phyloP scores from a whole-genome alignment of 169 alveolate genomes.

The Plasmodium blacklocki region DNA sequence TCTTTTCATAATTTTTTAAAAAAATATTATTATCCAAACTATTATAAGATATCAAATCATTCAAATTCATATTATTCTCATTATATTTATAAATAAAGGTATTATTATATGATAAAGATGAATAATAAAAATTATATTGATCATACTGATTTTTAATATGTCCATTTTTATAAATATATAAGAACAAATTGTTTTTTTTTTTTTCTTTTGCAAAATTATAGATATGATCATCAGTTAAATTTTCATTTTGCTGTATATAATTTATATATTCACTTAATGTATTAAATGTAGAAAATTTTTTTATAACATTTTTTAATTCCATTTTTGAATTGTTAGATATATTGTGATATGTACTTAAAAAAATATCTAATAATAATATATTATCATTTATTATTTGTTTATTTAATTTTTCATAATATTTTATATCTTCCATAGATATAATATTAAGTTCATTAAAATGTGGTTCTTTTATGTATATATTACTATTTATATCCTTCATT shows the following conservation, averaged over 20 bases:
- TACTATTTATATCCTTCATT: background rate
- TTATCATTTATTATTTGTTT: conserved; percentile 11
- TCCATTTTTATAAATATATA: background rate
- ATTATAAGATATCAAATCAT: no score
- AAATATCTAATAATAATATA: conserved; percentile 40
- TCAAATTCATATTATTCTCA: no score
- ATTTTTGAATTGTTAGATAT: background rate
- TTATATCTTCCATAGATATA: conserved; percentile 21
- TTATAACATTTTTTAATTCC: conserved; percentile 3
- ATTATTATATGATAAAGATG: no score
- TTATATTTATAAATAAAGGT: no score
- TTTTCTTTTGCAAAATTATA: background rate
- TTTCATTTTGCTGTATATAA: conserved; percentile 16
- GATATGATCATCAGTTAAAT: background rate
- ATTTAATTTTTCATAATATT: conserved; percentile 45
- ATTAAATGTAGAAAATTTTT: conserved; percentile 40
- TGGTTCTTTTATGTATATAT: background rate
- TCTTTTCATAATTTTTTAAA: no score
- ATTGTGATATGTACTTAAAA: conserved; percentile 20
- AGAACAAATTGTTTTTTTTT: background rate
- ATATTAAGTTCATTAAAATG: background rate
- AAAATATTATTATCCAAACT: no score
- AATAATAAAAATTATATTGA: no score
- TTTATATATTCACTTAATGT: conserved; percentile 32
- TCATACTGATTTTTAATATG: background rate